Percentiles rank a stretch among this genome's conserved stretches.
Conservation (phyloP, 2,329 filamentous ascomycete genomes). For the Venturia effusa region DNA sequence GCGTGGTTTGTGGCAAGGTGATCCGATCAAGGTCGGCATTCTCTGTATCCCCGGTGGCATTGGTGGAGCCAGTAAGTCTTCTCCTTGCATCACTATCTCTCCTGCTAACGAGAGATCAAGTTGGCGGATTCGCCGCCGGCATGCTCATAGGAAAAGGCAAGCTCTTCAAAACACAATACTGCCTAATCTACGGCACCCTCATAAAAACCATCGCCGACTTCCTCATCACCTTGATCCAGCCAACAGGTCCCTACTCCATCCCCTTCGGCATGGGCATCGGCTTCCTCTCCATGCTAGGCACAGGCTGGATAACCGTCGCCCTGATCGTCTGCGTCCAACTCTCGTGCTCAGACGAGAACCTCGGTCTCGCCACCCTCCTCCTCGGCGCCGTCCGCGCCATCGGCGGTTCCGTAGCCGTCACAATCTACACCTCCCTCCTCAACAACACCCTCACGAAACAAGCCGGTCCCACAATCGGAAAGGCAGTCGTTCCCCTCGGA, state of each 20-base stretch:
- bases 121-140: conserved; percentile 12
- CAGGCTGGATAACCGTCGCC: conserved; percentile 1
- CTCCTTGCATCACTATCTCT: background rate
- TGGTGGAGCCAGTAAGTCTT: conserved; percentile 6
- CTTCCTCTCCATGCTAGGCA: conserved; percentile 5
- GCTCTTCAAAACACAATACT: background rate
- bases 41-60: conserved; percentile 10
- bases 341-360: conserved; percentile 5
- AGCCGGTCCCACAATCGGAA: background rate
- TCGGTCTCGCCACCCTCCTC: conserved; percentile 10
- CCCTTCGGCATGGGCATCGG: conserved; percentile 1
- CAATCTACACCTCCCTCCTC: conserved; percentile 9
- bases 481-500: background rate
- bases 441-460: conserved; percentile 5
- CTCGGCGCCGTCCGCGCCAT: background rate
- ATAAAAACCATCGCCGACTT: conserved; percentile 1
- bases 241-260: background rate
- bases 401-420: conserved; percentile 4
- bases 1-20: background rate
- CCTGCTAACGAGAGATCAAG: background rate
- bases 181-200: conserved; percentile 9
- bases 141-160: conserved; percentile 10
- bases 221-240: background rate
- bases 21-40: conserved; percentile 12
- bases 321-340: conserved; percentile 11